Conservation (phyloP, 129 eudicot genomes). For the Pulicaria dysenterica region DNA sequence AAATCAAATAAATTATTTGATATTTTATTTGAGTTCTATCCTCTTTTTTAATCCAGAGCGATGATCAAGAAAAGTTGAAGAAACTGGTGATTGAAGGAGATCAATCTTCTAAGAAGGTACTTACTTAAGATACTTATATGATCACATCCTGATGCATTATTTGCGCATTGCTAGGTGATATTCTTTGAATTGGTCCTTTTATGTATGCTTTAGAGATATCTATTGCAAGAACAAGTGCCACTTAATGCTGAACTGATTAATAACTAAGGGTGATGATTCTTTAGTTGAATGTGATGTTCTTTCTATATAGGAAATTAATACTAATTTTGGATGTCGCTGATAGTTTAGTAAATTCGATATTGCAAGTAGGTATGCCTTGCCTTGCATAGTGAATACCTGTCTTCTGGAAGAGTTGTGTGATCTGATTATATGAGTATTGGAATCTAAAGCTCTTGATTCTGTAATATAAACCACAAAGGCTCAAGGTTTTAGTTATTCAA, state of each 20-base stretch:
- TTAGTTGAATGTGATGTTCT: neutral
- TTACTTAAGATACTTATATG: conserved; percentile 1
- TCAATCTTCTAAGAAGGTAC: conserved; percentile 48
- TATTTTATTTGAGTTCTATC: conserved; percentile 14
- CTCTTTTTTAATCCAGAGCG: conserved; percentile 39
- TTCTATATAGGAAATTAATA: neutral
- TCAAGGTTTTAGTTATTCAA: neutral
- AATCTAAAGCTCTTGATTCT: neutral
- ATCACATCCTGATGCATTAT: conserved; percentile 2
- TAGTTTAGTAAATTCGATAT: neutral
- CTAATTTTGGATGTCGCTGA: neutral
- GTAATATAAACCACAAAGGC: conserved; percentile 3
- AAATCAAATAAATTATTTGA: neutral
- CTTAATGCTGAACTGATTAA: neutral
- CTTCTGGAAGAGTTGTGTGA: neutral
- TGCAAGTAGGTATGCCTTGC: neutral
- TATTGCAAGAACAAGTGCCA: neutral
- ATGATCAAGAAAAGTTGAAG: conserved; percentile 73
- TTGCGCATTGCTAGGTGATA: neutral
- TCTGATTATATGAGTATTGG: neutral
- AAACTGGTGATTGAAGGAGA: conserved; percentile 37
- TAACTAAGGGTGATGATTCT: neutral
- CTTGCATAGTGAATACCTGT: neutral
- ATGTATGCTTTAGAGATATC: neutral
- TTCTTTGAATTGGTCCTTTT: conserved; percentile 5